phyloP scores from a whole-genome alignment of 768 basidiomycete genomes.

The Clitopilus passeckerianus region DNA sequence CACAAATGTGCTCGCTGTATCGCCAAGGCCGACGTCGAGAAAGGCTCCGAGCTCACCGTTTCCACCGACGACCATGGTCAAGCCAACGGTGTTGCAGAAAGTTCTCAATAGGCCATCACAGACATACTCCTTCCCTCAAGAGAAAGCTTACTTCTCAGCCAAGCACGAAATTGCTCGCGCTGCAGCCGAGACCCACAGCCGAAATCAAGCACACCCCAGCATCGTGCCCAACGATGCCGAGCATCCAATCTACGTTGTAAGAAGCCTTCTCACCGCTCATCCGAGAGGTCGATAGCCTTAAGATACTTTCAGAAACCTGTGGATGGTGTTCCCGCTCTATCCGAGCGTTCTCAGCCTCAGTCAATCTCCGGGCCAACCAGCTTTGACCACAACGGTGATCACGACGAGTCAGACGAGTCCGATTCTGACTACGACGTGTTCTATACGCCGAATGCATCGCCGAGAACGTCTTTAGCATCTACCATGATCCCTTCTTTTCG shows the following conservation, averaged over 20 bases:
- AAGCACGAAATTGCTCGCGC: slow-evolving; percentile 48
- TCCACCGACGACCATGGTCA: slow-evolving; percentile 32
- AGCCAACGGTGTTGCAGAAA: slow-evolving; percentile 54
- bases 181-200: slow-evolving; percentile 28
- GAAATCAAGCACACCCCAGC: slow-evolving; percentile 8
- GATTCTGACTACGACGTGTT: slow-evolving; percentile 46
- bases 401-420: slow-evolving; percentile 4
- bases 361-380: not conserved
- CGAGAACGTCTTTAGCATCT: slow-evolving; percentile 42
- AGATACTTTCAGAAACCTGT: slow-evolving; percentile 6
- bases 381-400: not conserved
- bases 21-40: not conserved
- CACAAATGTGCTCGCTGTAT: not conserved
- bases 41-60: not conserved
- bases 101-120: slow-evolving; percentile 64
- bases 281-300: slow-evolving; percentile 1
- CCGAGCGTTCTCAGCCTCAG: slow-evolving; percentile 1
- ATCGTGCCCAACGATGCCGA: slow-evolving; percentile 4
- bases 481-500: slow-evolving; percentile 18
- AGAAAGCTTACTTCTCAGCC: slow-evolving; percentile 47
- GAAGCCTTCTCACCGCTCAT: slow-evolving; percentile 4
- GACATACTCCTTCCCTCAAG: slow-evolving; percentile 42
- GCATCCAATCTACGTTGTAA: slow-evolving; percentile 2
- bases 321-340: slow-evolving; percentile 10
- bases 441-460: slow-evolving; percentile 59